Percentiles rank a stretch among this genome's conserved stretches.
Evolutionary conservation across 139 green algal species (phyloP).

Genomic region (Gonium pectorale): DNA sequence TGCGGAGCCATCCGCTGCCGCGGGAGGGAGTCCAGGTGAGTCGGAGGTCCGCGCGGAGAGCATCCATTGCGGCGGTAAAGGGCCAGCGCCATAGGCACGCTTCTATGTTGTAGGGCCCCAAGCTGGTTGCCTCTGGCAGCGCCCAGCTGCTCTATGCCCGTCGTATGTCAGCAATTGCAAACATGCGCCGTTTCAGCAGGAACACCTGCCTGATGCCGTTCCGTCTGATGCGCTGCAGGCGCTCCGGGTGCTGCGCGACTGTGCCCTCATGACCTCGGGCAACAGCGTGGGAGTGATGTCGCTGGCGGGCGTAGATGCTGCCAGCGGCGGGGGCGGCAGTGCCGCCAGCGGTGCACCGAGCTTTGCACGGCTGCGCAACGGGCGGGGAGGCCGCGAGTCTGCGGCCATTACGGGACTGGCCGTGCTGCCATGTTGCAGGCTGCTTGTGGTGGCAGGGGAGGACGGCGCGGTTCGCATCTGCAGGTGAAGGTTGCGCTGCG

Average conservation of each 20-base stretch:
- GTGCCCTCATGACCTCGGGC: constrained; percentile 39
- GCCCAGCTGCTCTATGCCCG: no score
- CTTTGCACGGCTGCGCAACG: constrained; percentile 37
- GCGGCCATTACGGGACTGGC: constrained; percentile 24
- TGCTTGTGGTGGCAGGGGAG: constrained; percentile 29
- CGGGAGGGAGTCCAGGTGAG: constrained; percentile 13
- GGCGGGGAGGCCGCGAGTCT: constrained; percentile 17
- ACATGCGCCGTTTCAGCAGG: no score
- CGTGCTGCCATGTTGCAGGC: constrained; percentile 37
- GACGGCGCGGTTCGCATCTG: constrained; percentile 22
- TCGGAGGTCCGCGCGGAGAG: no score
- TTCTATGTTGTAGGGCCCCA: no score
- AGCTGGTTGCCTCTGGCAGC: no score
- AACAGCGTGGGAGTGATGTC: constrained; percentile 23
- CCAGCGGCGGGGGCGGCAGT: not conserved
- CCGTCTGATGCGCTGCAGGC: not conserved
- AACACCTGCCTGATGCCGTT: no score
- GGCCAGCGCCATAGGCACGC: no score
- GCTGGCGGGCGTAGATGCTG: not conserved
- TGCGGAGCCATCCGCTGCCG: not conserved
- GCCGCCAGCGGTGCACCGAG: not conserved
- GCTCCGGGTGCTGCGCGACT: constrained; percentile 29
- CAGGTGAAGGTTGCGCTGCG: constrained; percentile 1
- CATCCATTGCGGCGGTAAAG: no score
- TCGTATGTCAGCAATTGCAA: no score